Conservation (phyloP, 139 green algal species). For the Deuterostichococcus epilithicus region DNA sequence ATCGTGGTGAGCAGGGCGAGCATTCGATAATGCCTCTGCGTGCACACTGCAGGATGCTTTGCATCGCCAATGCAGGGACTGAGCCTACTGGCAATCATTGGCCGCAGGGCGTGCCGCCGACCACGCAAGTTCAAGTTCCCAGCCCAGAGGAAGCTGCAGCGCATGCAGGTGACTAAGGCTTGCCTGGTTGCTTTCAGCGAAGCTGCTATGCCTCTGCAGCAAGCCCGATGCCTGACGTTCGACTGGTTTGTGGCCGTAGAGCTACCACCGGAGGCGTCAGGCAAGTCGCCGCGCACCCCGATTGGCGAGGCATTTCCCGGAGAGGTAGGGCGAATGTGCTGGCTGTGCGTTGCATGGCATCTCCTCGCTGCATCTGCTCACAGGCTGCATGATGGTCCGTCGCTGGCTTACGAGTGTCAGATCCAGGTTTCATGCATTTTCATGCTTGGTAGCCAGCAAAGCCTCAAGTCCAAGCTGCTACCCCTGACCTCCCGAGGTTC, state of each 20-base stretch:
- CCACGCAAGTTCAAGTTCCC: conserved; percentile 46
- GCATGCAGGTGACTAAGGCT: conserved; percentile 9
- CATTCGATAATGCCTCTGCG: neutral
- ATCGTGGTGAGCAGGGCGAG: conserved; percentile 50
- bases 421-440: neutral
- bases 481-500: neutral
- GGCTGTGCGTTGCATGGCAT: too few relatives aligned
- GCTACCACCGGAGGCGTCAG: neutral
- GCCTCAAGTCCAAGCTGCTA: neutral
- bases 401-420: too few relatives aligned
- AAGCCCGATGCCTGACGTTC: too few relatives aligned
- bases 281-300: neutral
- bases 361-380: neutral
- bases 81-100: neutral
- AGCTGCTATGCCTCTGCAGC: too few relatives aligned
- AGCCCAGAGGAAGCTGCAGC: conserved; percentile 13
- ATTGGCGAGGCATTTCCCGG: neutral
- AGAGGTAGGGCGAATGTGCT: too few relatives aligned
- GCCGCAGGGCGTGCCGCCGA: conserved; percentile 60
- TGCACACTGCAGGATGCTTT: neutral
- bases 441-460: neutral
- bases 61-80: neutral
- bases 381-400: too few relatives aligned
- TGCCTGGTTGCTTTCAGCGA: neutral
- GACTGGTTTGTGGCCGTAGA: too few relatives aligned